phyloP scores from a whole-genome alignment of 2,329 filamentous ascomycete genomes.

The Nothomitra cinnamomea region DNA sequence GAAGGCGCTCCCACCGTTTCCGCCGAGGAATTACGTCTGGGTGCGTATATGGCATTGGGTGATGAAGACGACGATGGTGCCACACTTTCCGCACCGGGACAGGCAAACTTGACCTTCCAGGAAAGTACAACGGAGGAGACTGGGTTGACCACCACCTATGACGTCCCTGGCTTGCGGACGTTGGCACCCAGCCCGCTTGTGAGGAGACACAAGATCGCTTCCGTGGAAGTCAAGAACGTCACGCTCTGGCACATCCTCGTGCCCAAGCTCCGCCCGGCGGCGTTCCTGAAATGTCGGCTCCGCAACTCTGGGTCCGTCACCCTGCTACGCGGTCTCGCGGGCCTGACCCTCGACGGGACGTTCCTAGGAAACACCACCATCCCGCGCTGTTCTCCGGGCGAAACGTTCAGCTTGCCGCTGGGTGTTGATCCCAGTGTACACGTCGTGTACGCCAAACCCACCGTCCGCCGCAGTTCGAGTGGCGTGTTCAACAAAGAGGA shows the following conservation, averaged over 20 bases:
- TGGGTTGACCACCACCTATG: conserved; percentile 43
- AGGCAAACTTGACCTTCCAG: conserved; percentile 24
- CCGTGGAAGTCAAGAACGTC: conserved; percentile 33
- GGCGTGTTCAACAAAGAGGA: conserved; percentile 39
- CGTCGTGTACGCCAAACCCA: conserved; percentile 38
- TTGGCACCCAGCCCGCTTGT: conserved; percentile 33
- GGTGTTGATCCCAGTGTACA: conserved; percentile 42
- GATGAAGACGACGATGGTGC: conserved; percentile 10
- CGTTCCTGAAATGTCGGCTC: conserved; percentile 41
- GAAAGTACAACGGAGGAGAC: conserved; percentile 40
- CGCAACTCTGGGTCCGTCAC: conserved; percentile 38
- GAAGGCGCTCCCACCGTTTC: not conserved
- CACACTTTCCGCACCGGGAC: not conserved
- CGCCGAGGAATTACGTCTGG: not conserved
- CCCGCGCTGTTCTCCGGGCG: conserved; percentile 37
- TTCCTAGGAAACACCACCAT: conserved; percentile 41
- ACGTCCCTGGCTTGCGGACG: conserved; percentile 40
- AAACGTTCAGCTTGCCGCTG: conserved; percentile 34
- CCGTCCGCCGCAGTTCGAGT: conserved; percentile 32
- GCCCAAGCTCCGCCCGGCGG: conserved; percentile 41
- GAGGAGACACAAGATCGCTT: conserved; percentile 37
- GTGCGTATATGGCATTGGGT: not conserved
- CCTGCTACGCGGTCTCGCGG: conserved; percentile 36
- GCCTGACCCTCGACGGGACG: conserved; percentile 44
- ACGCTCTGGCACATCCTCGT: conserved; percentile 40